These are phyloP conservation scores for Fusarium neocosmosporiellum DNA, from an alignment of 2,329 filamentous ascomycete species.

Conservation along the genomic window DNA sequence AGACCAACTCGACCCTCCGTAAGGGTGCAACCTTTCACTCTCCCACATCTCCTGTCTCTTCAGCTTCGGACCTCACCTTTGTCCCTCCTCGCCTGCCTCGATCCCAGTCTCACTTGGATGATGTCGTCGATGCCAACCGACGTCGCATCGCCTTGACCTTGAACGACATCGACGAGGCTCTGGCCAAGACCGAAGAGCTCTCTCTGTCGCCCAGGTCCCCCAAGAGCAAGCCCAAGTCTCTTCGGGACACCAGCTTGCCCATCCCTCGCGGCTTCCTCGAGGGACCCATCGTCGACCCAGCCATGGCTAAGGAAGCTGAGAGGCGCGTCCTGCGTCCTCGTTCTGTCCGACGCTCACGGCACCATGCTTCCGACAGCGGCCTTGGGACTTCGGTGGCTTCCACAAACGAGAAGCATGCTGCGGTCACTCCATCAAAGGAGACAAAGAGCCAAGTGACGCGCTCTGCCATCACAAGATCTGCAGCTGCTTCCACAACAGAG, in stretches of 20 bases:
- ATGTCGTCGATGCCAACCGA: slow-evolving; percentile 76
- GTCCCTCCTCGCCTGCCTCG: slow-evolving; percentile 69
- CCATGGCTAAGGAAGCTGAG: slow-evolving; percentile 59
- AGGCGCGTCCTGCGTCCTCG: slow-evolving; percentile 65
- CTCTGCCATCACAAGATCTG: slow-evolving; percentile 67
- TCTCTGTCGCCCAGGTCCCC: slow-evolving; percentile 52
- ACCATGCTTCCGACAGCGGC: slow-evolving; percentile 87
- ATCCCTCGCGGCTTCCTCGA: slow-evolving; percentile 70
- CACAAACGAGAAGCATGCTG: slow-evolving; percentile 62
- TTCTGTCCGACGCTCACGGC: slow-evolving; percentile 66
- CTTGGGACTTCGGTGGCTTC: slow-evolving; percentile 84
- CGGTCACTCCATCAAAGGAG: slow-evolving; percentile 53
- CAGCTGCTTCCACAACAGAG: slow-evolving; percentile 58
- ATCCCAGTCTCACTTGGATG: slow-evolving; percentile 76
- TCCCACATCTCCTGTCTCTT: slow-evolving; percentile 57
- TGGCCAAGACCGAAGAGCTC: slow-evolving; percentile 59
- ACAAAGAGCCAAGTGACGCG: slow-evolving; percentile 58
- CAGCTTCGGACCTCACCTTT: slow-evolving; percentile 55
- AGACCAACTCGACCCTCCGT: slow-evolving; percentile 62
- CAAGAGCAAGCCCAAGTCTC: slow-evolving; percentile 44
- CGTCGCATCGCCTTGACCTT: slow-evolving; percentile 76
- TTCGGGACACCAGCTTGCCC: slow-evolving; percentile 68
- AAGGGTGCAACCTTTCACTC: slow-evolving; percentile 78
- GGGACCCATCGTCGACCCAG: slow-evolving; percentile 63
- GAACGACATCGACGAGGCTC: slow-evolving; percentile 72